Base-by-base conservation (phyloP, 164 flowering plant species). In the Protea cynaroides region DNA sequence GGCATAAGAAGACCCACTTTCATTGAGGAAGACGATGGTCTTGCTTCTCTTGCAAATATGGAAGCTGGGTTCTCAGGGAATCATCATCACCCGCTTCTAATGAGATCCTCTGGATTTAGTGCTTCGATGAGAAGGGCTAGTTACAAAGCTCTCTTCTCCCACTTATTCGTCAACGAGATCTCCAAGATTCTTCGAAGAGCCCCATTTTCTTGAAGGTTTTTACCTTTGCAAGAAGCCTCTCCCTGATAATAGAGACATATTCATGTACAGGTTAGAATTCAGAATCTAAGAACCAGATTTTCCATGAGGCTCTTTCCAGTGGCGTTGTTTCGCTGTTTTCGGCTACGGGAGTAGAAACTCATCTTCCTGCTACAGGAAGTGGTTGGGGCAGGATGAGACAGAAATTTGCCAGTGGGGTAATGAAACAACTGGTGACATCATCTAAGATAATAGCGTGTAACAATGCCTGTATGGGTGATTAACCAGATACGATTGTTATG, bases 231-330 rank as follows among this genome's bases (percentile, higher is more conserved):
- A 81, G 62, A 88, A 83, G 50, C 81, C 81, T 1, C 80, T 91
- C 17, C 83, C 78, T 1, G 73, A 70, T 53, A 86, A 83, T 80
- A 76, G 69, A 46, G 97, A 91, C 71, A 89, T 91, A 79, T 91
- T 83, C 83, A 91, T 91, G 97, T 91, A 91, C 91, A 88, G 91
- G 97, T 90, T 65, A 49, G 87, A 7, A 15, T 8, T 15, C 17
- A n/a, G 49, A 11, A 8, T 44, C 49, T 15, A 7, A 11, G 34
- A 29, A 15, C 49, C n/a, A n/a, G n/a, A 71, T 84, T 58, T 90
- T 88, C 56, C 77, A 72, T 4, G 78, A 83, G 66, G 97, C 94
- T 22, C 68, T 86, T 47, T 68, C 75, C 3, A 89, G 95, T 22
- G 97, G 95, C 51, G 85, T 85, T 47, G 88, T 88, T 57, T 88